Evolutionary conservation across 1,139 yeast genomes (phyloP).

Genomic region (Pneumocystis sp.): DNA sequence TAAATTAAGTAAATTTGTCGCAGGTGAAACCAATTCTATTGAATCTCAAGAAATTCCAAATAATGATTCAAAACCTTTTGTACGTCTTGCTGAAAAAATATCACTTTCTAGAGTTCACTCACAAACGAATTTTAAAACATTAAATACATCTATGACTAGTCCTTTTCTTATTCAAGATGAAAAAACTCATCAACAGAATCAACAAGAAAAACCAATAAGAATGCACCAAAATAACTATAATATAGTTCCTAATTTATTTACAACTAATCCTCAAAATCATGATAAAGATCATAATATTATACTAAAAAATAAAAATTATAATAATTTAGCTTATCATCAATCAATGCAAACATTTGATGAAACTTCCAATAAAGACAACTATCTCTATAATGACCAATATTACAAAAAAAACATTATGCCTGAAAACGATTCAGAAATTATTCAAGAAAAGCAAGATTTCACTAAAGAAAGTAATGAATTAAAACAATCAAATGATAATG

Average conservation of each 20-base stretch:
- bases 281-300: background rate
- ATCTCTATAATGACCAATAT: background rate
- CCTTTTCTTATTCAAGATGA: background rate
- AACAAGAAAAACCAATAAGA: background rate
- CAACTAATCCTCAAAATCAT: background rate
- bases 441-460: background rate
- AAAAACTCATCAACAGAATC: background rate
- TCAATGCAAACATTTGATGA: background rate
- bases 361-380: background rate
- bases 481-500: background rate
- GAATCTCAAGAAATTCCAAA: conserved; percentile 24
- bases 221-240: background rate
- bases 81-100: conserved; percentile 19
- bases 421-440: background rate
- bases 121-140: conserved; percentile 1
- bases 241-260: background rate
- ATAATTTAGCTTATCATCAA: background rate
- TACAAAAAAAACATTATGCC: background rate
- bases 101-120: conserved; percentile 15
- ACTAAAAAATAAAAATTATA: background rate
- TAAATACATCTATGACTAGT: background rate
- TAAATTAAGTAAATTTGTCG: conserved; percentile 68
- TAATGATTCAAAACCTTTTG: conserved; percentile 6
- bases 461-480: background rate
- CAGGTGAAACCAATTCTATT: conserved; percentile 44